These are phyloP conservation scores for Primulina huaijiensis DNA, from an alignment of 257 asterid genomes.

Conservation along the genomic window DNA sequence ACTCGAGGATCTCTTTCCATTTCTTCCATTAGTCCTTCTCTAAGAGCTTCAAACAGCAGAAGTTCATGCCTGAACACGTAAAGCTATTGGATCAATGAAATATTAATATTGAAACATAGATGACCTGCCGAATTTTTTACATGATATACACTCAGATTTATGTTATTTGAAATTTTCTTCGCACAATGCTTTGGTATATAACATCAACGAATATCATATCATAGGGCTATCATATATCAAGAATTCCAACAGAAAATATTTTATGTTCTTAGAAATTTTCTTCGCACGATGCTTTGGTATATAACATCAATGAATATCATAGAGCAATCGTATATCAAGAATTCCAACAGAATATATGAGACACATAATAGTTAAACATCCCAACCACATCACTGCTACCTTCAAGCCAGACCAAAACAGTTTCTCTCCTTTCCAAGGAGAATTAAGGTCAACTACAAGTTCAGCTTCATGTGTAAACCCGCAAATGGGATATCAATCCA, in stretches of 20 bases:
- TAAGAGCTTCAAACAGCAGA: conserved; percentile 50
- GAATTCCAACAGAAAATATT: neutral
- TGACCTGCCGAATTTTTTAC: neutral
- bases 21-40: conserved; percentile 58
- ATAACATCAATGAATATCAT: neutral
- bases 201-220: neutral
- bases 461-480: neutral
- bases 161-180: neutral
- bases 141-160: neutral
- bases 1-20: conserved; percentile 57
- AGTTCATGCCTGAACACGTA: conserved; percentile 42
- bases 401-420: neutral
- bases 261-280: neutral
- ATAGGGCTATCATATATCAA: neutral
- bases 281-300: neutral
- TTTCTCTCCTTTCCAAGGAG: neutral
- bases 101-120: neutral
- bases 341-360: neutral
- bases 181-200: neutral
- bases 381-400: neutral
- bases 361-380: neutral
- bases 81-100: neutral
- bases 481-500: neutral
- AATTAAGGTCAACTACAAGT: neutral
- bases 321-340: neutral